Conservation (phyloP, 2,329 filamentous ascomycete genomes). For the Xenosphaeropsis pyriputrescens region DNA sequence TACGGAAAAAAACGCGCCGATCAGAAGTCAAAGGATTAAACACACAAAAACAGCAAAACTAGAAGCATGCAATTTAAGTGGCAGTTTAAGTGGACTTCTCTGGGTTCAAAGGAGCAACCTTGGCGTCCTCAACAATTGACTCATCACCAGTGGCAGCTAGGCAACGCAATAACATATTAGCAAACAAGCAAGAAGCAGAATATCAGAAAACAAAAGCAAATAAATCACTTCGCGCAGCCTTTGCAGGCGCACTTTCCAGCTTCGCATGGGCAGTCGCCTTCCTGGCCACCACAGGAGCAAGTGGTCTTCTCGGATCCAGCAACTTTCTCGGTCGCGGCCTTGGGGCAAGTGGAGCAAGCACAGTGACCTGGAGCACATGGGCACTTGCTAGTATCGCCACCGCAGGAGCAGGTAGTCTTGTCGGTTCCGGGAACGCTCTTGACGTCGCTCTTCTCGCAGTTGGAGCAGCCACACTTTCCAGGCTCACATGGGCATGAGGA, state of each 20-base stretch:
- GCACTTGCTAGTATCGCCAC: constrained; percentile 21
- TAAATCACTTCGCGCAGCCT: constrained; percentile 10
- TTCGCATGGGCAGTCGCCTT: constrained; percentile 19
- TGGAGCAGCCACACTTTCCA: constrained; percentile 29
- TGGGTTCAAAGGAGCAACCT: constrained; percentile 13
- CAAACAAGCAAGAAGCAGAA: constrained; percentile 6
- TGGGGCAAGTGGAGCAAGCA: constrained; percentile 21
- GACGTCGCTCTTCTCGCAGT: constrained; percentile 29
- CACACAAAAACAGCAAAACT: not conserved
- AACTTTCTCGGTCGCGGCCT: constrained; percentile 22
- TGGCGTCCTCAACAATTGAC: constrained; percentile 11
- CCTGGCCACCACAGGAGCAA: constrained; percentile 21
- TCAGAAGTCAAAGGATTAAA: not conserved
- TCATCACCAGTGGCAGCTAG: constrained; percentile 8
- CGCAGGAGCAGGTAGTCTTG: constrained; percentile 25
- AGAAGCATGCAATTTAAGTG: constrained; percentile 2
- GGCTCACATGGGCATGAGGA: constrained; percentile 27
- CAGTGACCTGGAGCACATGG: constrained; percentile 26
- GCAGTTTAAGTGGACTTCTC: constrained; percentile 9
- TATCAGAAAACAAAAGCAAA: constrained; percentile 1
- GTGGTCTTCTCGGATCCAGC: constrained; percentile 21
- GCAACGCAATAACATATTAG: constrained; percentile 7
- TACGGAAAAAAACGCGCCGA: not conserved
- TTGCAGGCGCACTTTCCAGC: constrained; percentile 21
- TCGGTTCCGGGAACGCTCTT: constrained; percentile 20